A percentile compares a stretch with the other conserved stretches of the same genome.
These are phyloP conservation scores for Penicillium verrucosum DNA, from an alignment of 2,329 filamentous ascomycete species.

Conservation along the genomic window DNA sequence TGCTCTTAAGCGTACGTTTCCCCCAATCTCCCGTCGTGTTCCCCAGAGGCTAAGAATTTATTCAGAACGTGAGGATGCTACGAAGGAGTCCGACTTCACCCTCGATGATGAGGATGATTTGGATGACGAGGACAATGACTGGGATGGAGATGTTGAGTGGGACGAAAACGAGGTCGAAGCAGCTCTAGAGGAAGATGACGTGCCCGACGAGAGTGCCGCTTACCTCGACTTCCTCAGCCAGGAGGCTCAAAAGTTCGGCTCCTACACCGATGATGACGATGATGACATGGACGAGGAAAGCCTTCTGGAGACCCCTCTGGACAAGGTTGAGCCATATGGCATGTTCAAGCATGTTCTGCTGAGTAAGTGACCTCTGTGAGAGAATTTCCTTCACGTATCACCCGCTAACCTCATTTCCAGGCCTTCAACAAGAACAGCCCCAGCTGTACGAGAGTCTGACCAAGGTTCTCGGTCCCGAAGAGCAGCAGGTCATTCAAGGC, in stretches of 20 bases:
- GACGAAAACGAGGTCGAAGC: slow-evolving; percentile 62
- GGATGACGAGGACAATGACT: slow-evolving; percentile 79
- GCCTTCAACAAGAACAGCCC: slow-evolving; percentile 84
- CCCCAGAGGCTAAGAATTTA: slow-evolving; percentile 26
- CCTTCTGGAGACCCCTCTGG: slow-evolving; percentile 86
- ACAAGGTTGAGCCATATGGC: slow-evolving; percentile 91
- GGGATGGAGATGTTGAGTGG: slow-evolving; percentile 73
- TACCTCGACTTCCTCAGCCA: slow-evolving; percentile 96
- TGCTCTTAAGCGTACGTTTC: slow-evolving; percentile 72
- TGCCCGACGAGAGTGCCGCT: slow-evolving; percentile 85
- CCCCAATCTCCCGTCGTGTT: not conserved
- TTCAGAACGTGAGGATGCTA: slow-evolving; percentile 80
- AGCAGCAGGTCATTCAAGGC: slow-evolving; percentile 74
- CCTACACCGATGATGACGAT: slow-evolving; percentile 69
- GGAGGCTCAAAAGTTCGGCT: slow-evolving; percentile 83
- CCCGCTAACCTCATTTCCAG: slow-evolving; percentile 49
- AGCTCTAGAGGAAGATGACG: slow-evolving; percentile 57
- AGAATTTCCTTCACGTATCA: not conserved
- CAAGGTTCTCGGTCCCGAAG: slow-evolving; percentile 71
- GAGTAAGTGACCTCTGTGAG: slow-evolving; percentile 58
- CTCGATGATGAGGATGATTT: slow-evolving; percentile 70
- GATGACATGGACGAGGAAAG: slow-evolving; percentile 91
- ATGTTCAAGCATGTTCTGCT: slow-evolving; percentile 79
- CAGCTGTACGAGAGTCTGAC: slow-evolving; percentile 81
- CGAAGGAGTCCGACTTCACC: slow-evolving; percentile 79